Conservation (phyloP, 345 rosid genomes). For the Abelmoschus esculentus region DNA sequence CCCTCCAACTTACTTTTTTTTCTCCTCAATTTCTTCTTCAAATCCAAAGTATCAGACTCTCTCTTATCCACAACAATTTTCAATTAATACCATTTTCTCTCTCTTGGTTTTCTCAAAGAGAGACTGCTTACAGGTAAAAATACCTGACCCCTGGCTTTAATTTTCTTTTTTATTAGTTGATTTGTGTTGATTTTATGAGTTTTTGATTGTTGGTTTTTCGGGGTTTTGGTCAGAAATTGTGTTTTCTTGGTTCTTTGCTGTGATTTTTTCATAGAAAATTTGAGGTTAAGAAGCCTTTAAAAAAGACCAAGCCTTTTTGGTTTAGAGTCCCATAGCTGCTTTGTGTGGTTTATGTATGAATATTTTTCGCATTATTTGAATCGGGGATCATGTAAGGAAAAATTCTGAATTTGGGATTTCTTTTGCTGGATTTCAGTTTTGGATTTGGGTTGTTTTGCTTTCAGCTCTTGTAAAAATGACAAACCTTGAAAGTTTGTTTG, state of each 20-base stretch:
- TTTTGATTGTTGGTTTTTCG: background rate
- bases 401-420: background rate
- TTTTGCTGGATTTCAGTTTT: background rate
- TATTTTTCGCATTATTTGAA: background rate
- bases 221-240: background rate
- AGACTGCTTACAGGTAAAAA: constrained; percentile 19
- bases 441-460: background rate
- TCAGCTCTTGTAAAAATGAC: background rate
- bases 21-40: background rate
- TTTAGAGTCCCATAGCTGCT: background rate
- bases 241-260: constrained; percentile 6
- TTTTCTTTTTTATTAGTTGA: background rate
- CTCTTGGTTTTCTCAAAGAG: background rate
- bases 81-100: background rate
- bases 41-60: background rate
- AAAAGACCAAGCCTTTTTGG: background rate
- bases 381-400: background rate
- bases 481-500: background rate
- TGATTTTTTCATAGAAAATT: background rate
- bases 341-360: background rate
- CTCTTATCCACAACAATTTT: background rate
- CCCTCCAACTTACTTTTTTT: constrained; percentile 10
- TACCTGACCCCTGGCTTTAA: background rate
- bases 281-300: background rate
- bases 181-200: background rate